Percentiles rank a stretch among this genome's conserved stretches.
Evolutionary conservation across 805 yeast genomes (phyloP).

Genomic region (Wickerhamiella cacticola): DNA sequence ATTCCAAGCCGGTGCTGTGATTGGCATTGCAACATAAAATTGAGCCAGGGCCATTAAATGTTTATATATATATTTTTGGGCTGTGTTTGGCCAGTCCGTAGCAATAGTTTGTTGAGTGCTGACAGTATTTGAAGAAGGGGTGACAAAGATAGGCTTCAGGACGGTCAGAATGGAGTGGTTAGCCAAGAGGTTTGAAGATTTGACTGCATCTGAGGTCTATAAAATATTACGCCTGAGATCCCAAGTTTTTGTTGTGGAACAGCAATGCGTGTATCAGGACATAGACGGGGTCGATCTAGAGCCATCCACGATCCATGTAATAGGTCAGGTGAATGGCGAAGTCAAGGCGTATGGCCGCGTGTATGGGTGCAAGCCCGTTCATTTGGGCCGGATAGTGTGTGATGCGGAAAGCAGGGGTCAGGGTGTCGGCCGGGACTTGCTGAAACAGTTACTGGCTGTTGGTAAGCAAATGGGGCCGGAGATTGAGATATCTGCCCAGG

Average conservation of each 20-base stretch:
- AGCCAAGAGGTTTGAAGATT: slow-evolving; percentile 4
- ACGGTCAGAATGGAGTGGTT: slow-evolving; percentile 11
- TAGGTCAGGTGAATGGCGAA: slow-evolving; percentile 6
- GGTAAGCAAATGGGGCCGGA: not conserved
- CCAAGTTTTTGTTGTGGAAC: slow-evolving; percentile 23
- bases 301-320: slow-evolving; percentile 14
- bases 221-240: slow-evolving; percentile 16
- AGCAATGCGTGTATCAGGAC: slow-evolving; percentile 20
- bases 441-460: slow-evolving; percentile 7
- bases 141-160: no score
- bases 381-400: slow-evolving; percentile 22
- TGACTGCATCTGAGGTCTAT: slow-evolving; percentile 16
- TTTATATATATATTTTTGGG: no score
- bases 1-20: no score
- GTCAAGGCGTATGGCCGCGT: slow-evolving; percentile 14
- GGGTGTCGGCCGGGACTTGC: slow-evolving; percentile 18
- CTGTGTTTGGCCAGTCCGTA: no score
- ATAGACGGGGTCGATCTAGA: slow-evolving; percentile 20
- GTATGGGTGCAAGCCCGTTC: not conserved
- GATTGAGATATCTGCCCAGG: slow-evolving; percentile 17
- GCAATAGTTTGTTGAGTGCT: not conserved
- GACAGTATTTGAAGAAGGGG: no score
- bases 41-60: no score
- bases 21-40: no score
- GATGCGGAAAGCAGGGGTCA: slow-evolving; percentile 11